phyloP scores from a whole-genome alignment of 176 grass and related monocot genomes.

The Paspalum notatum region DNA sequence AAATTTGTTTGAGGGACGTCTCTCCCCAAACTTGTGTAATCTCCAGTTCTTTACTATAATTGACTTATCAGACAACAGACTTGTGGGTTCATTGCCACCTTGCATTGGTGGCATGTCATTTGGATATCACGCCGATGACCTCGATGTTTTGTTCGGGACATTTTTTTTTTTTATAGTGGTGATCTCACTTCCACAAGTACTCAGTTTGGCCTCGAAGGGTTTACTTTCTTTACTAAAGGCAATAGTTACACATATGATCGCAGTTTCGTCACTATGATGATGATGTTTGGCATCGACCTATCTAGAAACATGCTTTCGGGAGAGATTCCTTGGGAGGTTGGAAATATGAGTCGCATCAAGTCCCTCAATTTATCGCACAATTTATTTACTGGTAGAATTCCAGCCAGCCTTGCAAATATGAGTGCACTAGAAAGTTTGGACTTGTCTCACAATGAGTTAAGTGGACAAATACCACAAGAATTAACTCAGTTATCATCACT shows the following conservation, averaged over 20 bases:
- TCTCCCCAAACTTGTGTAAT: slow-evolving; percentile 7
- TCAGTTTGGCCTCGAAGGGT: background rate
- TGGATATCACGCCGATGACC: background rate
- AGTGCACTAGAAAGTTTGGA: slow-evolving; percentile 31
- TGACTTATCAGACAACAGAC: slow-evolving; percentile 31
- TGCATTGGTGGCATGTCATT: slow-evolving; percentile 33
- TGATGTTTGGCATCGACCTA: slow-evolving; percentile 23
- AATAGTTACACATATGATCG: background rate
- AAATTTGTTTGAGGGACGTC: slow-evolving; percentile 26
- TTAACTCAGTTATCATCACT: background rate
- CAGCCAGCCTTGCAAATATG: slow-evolving; percentile 16
- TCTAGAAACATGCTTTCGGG: slow-evolving; percentile 29
- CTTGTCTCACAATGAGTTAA: slow-evolving; percentile 36
- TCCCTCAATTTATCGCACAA: slow-evolving; percentile 43
- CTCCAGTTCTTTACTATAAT: background rate
- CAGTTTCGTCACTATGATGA: background rate
- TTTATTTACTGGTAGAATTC: slow-evolving; percentile 9
- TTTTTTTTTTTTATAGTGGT: no score
- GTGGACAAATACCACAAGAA: background rate
- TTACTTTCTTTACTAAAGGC: slow-evolving; percentile 29
- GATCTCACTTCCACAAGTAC: background rate
- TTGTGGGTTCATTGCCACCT: slow-evolving; percentile 20
- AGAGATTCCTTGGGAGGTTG: slow-evolving; percentile 28
- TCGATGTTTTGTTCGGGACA: no score
- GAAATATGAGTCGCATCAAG: slow-evolving; percentile 17